These are phyloP conservation scores for Mortierella claussenii DNA, from an alignment of 192 early-diverging fungal species.

Conservation along the genomic window DNA sequence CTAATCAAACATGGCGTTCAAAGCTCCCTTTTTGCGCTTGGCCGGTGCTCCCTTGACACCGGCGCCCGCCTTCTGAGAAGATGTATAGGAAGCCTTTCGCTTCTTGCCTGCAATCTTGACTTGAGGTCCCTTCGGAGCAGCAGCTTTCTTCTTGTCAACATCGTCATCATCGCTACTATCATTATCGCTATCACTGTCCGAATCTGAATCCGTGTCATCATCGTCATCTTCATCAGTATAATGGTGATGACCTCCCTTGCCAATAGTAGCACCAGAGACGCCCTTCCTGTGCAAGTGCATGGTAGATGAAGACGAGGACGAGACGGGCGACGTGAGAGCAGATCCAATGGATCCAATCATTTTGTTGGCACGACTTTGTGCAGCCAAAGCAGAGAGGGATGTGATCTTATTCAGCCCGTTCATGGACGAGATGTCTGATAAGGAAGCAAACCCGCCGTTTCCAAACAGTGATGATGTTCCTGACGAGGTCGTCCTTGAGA, in stretches of 20 bases:
- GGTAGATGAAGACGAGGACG: too few relatives aligned
- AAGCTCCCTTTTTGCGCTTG: not conserved
- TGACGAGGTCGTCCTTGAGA: too few relatives aligned
- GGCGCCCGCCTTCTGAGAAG: too few relatives aligned
- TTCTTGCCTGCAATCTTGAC: conserved; percentile 3
- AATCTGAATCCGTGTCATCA: not conserved
- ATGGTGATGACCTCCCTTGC: too few relatives aligned
- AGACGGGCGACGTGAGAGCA: not conserved
- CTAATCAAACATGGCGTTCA: not conserved
- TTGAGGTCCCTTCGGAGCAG: too few relatives aligned
- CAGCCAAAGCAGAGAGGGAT: not conserved
- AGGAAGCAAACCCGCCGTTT: not conserved
- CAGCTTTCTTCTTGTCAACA: not conserved
- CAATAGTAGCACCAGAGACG: too few relatives aligned
- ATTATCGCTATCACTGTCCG: not conserved
- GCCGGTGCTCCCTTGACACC: not conserved
- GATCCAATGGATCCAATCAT: not conserved
- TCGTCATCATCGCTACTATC: not conserved
- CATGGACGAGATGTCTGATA: not conserved
- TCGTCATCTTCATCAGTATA: not conserved
- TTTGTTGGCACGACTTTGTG: not conserved
- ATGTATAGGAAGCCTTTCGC: not conserved
- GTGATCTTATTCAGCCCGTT: not conserved
- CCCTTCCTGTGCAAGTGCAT: too few relatives aligned
- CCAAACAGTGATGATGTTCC: not conserved